Base-by-base conservation (phyloP, 306 rosid genomes). In the Spatholobus suberectus region DNA sequence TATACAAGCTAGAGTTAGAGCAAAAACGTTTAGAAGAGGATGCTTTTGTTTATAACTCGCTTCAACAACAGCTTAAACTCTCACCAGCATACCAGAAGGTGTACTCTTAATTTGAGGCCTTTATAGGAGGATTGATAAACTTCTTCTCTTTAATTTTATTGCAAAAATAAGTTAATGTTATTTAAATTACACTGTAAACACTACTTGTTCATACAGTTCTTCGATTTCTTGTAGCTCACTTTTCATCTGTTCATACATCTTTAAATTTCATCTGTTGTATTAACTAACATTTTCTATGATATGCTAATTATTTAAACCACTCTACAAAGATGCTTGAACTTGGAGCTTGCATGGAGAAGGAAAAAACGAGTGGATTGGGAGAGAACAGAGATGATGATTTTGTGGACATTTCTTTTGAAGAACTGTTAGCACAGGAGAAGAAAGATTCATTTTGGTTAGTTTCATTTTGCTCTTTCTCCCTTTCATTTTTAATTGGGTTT, bases 71-170 rank as follows among this genome's bases (percentile, higher is more conserved):
- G 88, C 94, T 93, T 75, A 92, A 92, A 86, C 94, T 93, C 78
- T 96, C 96, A 35, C 97, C 97, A 5, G 98, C 97, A 37, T 95
- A 93, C 90, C 89, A 90, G 80, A 92, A 92, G 98, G 99, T 95
- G 81, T 26, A 54, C 21, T 27, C 83, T 27, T 58, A 40, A 17
- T 57, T 63, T 6, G 23, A 59, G 59, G 76, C 70, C 76, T 73
- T 59, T 4, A 82, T 69, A 27, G 2, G 20, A 14, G 43, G 66
- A 43, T 34, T 17, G 21, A 20, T 41, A 1, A 57, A 62, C 55
- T 44, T 55, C 35, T 34, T 46, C 37, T 24, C 76, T 63, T 80
- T 6, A 58, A 59, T 14, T 23, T 72, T 49, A 35, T 49, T 18
- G 47, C 76, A 49, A 57, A 41, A 77, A 34, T 70, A 17, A 34